Conservation (phyloP, 2,329 filamentous ascomycete species). For the Colletotrichum sojae region DNA sequence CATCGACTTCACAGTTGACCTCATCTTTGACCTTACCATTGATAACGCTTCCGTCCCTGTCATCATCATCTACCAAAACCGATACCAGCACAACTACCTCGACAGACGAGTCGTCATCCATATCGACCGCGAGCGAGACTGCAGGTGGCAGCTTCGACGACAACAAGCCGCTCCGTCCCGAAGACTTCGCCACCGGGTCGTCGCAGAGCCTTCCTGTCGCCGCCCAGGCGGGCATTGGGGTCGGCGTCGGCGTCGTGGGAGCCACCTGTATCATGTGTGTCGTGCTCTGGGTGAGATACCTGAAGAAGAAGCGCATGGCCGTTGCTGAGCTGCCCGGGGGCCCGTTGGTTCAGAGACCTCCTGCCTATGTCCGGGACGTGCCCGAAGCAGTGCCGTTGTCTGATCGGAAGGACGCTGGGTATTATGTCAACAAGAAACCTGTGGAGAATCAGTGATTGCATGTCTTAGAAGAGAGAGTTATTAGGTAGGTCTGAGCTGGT, state of each 20-base stretch:
- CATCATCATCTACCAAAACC: neutral
- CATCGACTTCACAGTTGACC: neutral
- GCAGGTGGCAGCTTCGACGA: neutral
- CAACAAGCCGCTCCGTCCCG: neutral
- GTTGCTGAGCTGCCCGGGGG: neutral
- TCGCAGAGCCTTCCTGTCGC: neutral
- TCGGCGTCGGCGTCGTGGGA: conserved; percentile 1
- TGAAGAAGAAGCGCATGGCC: neutral
- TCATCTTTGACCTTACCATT: neutral
- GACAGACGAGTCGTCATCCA: too few species aligned
- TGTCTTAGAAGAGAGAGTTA: too few species aligned
- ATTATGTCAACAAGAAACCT: conserved; percentile 14
- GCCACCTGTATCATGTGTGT: conserved; percentile 15
- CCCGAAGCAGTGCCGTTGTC: neutral
- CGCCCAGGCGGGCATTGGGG: conserved; percentile 22
- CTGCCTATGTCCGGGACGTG: neutral
- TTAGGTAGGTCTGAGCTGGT: too few species aligned
- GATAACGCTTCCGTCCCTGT: neutral
- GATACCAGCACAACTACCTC: neutral
- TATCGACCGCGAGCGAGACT: neutral
- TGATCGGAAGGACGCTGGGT: neutral
- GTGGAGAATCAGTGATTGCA: conserved; percentile 1
- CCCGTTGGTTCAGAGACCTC: neutral
- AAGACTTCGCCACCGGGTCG: neutral
- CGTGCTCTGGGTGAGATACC: neutral